Conservation (phyloP, 2,329 filamentous ascomycete species). For the Xylariaceae sp. region DNA sequence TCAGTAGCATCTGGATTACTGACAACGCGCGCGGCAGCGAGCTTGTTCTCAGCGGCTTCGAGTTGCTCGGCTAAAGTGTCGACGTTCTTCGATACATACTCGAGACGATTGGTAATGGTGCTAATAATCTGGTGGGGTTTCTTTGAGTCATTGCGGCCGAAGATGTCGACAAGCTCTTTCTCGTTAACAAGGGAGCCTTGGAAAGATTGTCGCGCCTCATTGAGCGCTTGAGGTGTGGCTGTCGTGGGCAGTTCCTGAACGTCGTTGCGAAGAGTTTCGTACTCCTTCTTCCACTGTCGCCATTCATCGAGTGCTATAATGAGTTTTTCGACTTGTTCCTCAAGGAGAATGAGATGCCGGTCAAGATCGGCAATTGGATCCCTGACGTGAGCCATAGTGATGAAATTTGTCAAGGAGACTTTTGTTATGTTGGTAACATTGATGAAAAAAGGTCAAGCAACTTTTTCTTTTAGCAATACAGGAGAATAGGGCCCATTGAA, state of each 20-base stretch:
- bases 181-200: constrained; percentile 61
- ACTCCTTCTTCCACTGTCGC: constrained; percentile 88
- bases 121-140: constrained; percentile 61
- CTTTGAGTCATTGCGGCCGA: constrained; percentile 43
- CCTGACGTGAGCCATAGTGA: constrained; percentile 26
- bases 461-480: too few relatives aligned
- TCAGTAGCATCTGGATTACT: constrained; percentile 59
- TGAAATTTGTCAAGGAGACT: too few relatives aligned
- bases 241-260: constrained; percentile 54
- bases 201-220: constrained; percentile 54
- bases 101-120: constrained; percentile 70
- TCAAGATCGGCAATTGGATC: constrained; percentile 66
- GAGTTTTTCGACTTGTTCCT: constrained; percentile 70
- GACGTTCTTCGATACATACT: constrained; percentile 85
- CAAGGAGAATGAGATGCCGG: constrained; percentile 68
- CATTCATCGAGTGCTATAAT: constrained; percentile 77
- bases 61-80: constrained; percentile 57
- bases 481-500: too few relatives aligned
- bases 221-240: constrained; percentile 51
- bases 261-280: constrained; percentile 83
- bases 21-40: constrained; percentile 59
- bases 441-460: too few relatives aligned
- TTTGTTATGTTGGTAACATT: too few relatives aligned
- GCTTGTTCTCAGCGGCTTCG: constrained; percentile 61
- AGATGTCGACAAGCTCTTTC: constrained; percentile 52